Evolutionary conservation across 805 yeast genomes (phyloP), one percentile per base, ranked within the genome.

Genomic region (Nakazawaea laoshanensis): DNA sequence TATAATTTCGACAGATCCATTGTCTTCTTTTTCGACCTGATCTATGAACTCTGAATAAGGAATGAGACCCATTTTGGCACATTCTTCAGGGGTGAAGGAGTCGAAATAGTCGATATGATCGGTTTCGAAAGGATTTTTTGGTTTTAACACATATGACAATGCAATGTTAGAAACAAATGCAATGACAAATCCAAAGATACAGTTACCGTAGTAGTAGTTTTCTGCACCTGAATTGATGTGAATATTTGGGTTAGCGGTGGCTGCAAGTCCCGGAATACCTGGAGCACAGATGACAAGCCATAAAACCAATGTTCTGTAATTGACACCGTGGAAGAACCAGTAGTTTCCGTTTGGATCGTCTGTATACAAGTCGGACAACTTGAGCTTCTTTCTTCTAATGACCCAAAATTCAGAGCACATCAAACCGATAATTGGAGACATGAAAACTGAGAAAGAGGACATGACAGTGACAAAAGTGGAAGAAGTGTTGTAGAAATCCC

Each of bases 201-300:
- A 53, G 18, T 49, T 47, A 33, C 57, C 54, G 27, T 53, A 42
- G 44, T 45, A 57, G 20, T 46, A 49, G 36, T 55, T 44, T 11
- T 41, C 19, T 27, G 53, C 47, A 3, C 48, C 45, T 1, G 42
- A 34, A 26, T 40, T 42, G 19, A 55, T 32, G 1, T 20, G 13
- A 14, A 55, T 45, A 13, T 30, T 36, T 1, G 56, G 27, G 30
- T 49, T 46, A 13, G 37, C 43, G 46, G 57, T 41, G 52, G 59
- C 41, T 49, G 57, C 43, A 13, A 66, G 48, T 22, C 77, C 77
- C 3, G 77, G 77, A 18, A 70, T 37, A 13, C 72, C 71, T 7
- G 73, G 74, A 11, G 63, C 59, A 45, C 59, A 53, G 20, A 65
- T 63, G 4, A 48, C 42, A 3, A 56, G 25, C 60, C 65, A 67